Percentiles rank a stretch among this genome's conserved stretches.
phyloP scores from a whole-genome alignment of 1,284 basidiomycete genomes.

The Leccinum colubrinum region DNA sequence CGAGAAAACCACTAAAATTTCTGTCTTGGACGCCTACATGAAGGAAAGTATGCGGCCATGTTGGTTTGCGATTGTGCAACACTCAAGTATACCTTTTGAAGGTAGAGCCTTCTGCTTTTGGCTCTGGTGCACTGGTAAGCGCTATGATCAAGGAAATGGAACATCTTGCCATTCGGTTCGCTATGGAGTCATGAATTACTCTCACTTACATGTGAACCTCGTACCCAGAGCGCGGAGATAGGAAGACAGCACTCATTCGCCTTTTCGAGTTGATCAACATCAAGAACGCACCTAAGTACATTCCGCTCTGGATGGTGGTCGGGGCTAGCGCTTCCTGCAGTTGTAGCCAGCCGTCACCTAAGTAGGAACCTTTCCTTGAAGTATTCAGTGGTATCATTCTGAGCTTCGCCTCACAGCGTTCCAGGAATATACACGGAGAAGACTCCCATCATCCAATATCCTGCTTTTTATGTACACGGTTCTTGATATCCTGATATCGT shows the following conservation, averaged over 20 bases:
- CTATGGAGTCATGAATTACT: constrained; percentile 36
- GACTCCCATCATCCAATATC: constrained; percentile 70
- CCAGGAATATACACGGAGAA: constrained; percentile 51
- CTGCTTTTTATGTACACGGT: constrained; percentile 81
- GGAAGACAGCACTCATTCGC: constrained; percentile 72
- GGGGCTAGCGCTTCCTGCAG: constrained; percentile 76
- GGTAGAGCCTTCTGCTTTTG: constrained; percentile 64
- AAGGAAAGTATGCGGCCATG: constrained; percentile 49
- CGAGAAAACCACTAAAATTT: constrained; percentile 78
- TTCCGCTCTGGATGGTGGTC: constrained; percentile 77
- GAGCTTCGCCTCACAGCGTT: constrained; percentile 46
- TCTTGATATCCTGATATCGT: constrained; percentile 80
- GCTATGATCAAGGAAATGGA: constrained; percentile 75
- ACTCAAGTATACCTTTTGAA: constrained; percentile 23
- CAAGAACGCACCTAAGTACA: constrained; percentile 70
- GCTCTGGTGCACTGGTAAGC: constrained; percentile 60
- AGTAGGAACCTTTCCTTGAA: constrained; percentile 42
- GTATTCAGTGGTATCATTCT: background rate
- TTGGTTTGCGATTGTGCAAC: background rate
- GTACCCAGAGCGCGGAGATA: constrained; percentile 74
- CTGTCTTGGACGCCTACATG: constrained; percentile 70
- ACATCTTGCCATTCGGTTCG: constrained; percentile 65
- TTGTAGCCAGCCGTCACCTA: constrained; percentile 65
- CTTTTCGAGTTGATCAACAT: constrained; percentile 54
- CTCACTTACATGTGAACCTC: background rate